Percentiles rank a stretch among this genome's conserved stretches.
phyloP scores from a whole-genome alignment of 371 early-diverging fungal genomes.

The Funneliformis caledonium region DNA sequence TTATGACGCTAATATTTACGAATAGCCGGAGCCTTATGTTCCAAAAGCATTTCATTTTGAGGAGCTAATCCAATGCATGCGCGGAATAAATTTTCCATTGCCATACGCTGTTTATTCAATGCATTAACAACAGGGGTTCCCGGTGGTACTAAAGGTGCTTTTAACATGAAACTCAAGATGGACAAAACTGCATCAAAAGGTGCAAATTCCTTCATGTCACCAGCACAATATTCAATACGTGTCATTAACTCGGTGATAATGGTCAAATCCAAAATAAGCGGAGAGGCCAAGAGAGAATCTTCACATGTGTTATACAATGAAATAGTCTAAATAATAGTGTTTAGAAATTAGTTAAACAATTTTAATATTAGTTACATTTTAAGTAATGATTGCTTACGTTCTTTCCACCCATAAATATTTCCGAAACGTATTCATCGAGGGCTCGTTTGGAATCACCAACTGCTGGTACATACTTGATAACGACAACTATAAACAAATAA shows the following conservation, averaged over 20 bases:
- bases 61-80: slow-evolving; percentile 93
- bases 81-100: slow-evolving; percentile 95
- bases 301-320: slow-evolving; percentile 97
- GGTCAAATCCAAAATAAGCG: slow-evolving; percentile 93
- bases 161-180: slow-evolving; percentile 87
- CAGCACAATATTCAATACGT: slow-evolving; percentile 85
- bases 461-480: slow-evolving; percentile 97
- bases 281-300: slow-evolving; percentile 95
- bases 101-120: slow-evolving; percentile 89
- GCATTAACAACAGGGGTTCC: slow-evolving; percentile 96
- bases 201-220: slow-evolving; percentile 67
- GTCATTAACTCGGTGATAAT: slow-evolving; percentile 95
- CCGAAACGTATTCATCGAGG: slow-evolving; percentile 95
- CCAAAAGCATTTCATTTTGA: slow-evolving; percentile 89
- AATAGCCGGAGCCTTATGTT: slow-evolving; percentile 70
- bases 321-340: slow-evolving; percentile 64
- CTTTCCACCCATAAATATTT: slow-evolving; percentile 98
- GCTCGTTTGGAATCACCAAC: slow-evolving; percentile 98
- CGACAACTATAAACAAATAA: slow-evolving; percentile 64
- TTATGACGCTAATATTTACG: too few relatives aligned
- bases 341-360: background rate
- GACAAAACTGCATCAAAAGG: slow-evolving; percentile 94
- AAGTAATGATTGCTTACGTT: slow-evolving; percentile 48
- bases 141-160: slow-evolving; percentile 90
- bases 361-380: background rate